These are phyloP conservation scores for Lipomyces yamanashiensis DNA, from an alignment of 805 yeast species.

Conservation along the genomic window DNA sequence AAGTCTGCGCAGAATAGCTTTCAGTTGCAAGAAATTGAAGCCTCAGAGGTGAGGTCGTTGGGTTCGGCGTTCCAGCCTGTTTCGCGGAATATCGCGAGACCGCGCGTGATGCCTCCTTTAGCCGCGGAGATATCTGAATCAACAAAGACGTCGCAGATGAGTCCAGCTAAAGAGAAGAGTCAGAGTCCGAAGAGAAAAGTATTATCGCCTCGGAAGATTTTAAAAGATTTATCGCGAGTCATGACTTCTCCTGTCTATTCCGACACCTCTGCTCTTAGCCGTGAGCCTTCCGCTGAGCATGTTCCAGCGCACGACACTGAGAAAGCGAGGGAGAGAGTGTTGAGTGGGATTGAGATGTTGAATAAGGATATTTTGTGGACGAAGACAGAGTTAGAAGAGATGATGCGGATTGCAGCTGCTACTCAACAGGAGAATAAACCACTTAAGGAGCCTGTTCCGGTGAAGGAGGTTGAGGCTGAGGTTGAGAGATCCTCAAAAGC, in stretches of 20 bases:
- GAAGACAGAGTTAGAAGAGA: background rate
- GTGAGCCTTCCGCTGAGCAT: too few relatives aligned
- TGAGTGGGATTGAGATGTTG: background rate
- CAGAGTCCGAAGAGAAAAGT: background rate
- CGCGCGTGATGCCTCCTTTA: background rate
- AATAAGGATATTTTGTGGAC: conserved; percentile 5
- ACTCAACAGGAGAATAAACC: background rate
- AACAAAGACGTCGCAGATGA: background rate
- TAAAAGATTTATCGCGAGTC: conserved; percentile 12
- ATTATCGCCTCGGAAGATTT: conserved; percentile 11
- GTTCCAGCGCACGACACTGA: background rate
- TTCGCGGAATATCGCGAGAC: background rate
- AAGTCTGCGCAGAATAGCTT: too few relatives aligned
- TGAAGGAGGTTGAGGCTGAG: background rate
- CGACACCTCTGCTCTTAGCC: too few relatives aligned
- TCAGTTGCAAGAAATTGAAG: too few relatives aligned
- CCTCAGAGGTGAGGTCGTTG: background rate
- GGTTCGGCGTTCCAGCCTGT: background rate
- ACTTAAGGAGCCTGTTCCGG: background rate
- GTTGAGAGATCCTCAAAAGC: background rate
- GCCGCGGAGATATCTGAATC: background rate
- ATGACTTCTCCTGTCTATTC: conserved; percentile 1
- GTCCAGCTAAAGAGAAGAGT: too few relatives aligned
- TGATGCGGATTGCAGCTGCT: background rate
- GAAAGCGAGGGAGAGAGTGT: background rate